Conservation (phyloP, 495 filamentous ascomycete genomes). For the Cairneyella variabilis region DNA sequence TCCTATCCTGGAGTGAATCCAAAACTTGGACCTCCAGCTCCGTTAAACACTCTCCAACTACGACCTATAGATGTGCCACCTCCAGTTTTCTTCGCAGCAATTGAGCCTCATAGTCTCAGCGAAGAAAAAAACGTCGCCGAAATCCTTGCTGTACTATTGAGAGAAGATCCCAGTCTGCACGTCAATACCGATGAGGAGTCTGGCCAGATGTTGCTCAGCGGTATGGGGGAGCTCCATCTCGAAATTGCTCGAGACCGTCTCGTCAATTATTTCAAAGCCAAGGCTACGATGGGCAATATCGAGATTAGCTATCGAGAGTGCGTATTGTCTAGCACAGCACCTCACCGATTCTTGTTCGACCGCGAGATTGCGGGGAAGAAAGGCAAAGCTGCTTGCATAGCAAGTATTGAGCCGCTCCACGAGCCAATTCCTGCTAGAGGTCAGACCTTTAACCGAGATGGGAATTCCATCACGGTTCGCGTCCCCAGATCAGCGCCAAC, state of each 20-base stretch:
- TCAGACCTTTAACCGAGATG: conserved; percentile 37
- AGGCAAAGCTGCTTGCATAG: conserved; percentile 73
- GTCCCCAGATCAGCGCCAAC: conserved; percentile 31
- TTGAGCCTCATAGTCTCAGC: conserved; percentile 76
- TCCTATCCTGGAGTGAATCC: conserved; percentile 59
- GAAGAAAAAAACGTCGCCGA: conserved; percentile 75
- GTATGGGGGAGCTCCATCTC: conserved; percentile 98
- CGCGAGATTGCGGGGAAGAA: conserved; percentile 74
- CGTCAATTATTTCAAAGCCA: conserved; percentile 83
- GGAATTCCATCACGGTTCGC: conserved; percentile 58
- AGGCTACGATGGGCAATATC: conserved; percentile 85
- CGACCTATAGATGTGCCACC: conserved; percentile 87
- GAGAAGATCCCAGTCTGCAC: conserved; percentile 93
- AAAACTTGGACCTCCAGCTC: conserved; percentile 60
- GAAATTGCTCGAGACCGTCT: conserved; percentile 90
- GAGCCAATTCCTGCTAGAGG: conserved; percentile 27
- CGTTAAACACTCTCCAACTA: conserved; percentile 72
- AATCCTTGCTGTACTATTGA: conserved; percentile 69
- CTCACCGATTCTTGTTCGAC: conserved; percentile 64
- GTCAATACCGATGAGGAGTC: conserved; percentile 83
- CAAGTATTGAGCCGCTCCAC: conserved; percentile 55
- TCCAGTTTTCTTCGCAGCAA: conserved; percentile 90
- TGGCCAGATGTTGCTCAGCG: conserved; percentile 86
- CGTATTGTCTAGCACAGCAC: conserved; percentile 46
- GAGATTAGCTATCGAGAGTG: conserved; percentile 94